phyloP scores from a whole-genome alignment of 768 basidiomycete genomes.

The Leccinum aurantiacum region DNA sequence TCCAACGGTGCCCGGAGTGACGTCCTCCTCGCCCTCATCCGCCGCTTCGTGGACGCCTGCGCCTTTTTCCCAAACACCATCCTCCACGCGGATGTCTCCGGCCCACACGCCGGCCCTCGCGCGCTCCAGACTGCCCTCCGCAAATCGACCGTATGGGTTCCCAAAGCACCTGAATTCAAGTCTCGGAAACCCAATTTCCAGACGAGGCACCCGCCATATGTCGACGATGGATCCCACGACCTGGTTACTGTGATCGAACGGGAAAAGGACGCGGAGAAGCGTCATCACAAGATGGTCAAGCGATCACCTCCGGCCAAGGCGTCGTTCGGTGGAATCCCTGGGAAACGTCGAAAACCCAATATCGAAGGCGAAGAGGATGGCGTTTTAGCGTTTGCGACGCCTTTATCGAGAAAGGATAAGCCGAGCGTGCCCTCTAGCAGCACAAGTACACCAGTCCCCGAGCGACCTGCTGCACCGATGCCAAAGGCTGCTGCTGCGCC shows the following conservation, averaged over 20 bases:
- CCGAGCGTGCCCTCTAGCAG: constrained; percentile 35
- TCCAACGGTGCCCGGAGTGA: constrained; percentile 7
- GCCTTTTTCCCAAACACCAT: constrained; percentile 48
- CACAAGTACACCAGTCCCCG: constrained; percentile 42
- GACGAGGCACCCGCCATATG: constrained; percentile 62
- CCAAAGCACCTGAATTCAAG: constrained; percentile 35
- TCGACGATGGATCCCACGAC: constrained; percentile 82
- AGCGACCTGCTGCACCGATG: constrained; percentile 26
- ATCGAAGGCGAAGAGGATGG: constrained; percentile 55
- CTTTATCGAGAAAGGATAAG: constrained; percentile 56
- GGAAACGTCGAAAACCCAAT: constrained; percentile 58
- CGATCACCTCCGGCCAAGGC: constrained; percentile 40
- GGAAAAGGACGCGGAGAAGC: constrained; percentile 56
- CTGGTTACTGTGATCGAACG: constrained; percentile 79
- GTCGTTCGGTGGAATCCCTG: constrained; percentile 37
- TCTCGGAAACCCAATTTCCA: constrained; percentile 41
- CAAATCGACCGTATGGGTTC: constrained; percentile 38
- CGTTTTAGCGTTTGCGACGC: constrained; percentile 59
- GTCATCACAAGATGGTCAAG: constrained; percentile 42
- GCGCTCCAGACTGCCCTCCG: constrained; percentile 61
- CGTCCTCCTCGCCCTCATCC: constrained; percentile 30
- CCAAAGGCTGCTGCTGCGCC: too few species aligned
- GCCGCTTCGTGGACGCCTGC: constrained; percentile 54
- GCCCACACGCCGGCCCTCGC: constrained; percentile 54
- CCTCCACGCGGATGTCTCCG: constrained; percentile 54